Conservation (phyloP, 2,329 filamentous ascomycete species). For the Sarocladium oryzae region DNA sequence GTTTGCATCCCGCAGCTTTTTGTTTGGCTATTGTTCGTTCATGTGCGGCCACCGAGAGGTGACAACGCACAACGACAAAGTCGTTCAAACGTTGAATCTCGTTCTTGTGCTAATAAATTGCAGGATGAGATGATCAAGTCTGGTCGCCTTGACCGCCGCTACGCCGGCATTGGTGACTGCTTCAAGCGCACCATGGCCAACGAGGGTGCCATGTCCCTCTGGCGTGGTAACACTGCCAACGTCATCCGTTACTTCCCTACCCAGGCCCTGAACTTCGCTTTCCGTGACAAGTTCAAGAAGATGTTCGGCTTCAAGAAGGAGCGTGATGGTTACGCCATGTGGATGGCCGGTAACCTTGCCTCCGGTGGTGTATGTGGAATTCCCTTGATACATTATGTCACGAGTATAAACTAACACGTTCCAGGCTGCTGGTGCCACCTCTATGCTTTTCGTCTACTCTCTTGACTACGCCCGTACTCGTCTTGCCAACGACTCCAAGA, state of each 20-base stretch:
- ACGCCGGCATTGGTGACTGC: slow-evolving; percentile 89
- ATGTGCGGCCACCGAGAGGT: too few relatives aligned
- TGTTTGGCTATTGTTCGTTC: too few relatives aligned
- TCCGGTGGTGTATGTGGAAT: slow-evolving; percentile 71
- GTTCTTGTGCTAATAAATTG: too few relatives aligned
- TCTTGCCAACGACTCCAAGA: slow-evolving; percentile 99
- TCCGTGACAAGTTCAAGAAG: slow-evolving; percentile 99
- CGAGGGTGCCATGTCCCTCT: slow-evolving; percentile 92
- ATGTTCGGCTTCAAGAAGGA: slow-evolving; percentile 99
- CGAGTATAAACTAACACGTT: slow-evolving; percentile 36
- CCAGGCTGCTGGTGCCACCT: slow-evolving; percentile 87
- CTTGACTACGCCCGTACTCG: slow-evolving; percentile 99
- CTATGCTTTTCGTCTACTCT: slow-evolving; percentile 99
- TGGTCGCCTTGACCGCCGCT: slow-evolving; percentile 97
- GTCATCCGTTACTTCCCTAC: slow-evolving; percentile 99
- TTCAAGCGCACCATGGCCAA: slow-evolving; percentile 85
- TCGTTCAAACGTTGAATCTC: too few relatives aligned
- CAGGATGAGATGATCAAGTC: slow-evolving; percentile 99
- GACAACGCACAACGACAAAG: too few relatives aligned
- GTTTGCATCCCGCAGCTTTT: too few relatives aligned
- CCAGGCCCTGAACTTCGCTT: slow-evolving; percentile 99
- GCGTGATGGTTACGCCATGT: slow-evolving; percentile 93
- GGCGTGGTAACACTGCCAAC: slow-evolving; percentile 99
- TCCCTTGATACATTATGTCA: too few relatives aligned
- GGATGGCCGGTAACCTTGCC: slow-evolving; percentile 99